Conservation (phyloP, 2,329 filamentous ascomycete genomes). For the Exophiala sideris region DNA sequence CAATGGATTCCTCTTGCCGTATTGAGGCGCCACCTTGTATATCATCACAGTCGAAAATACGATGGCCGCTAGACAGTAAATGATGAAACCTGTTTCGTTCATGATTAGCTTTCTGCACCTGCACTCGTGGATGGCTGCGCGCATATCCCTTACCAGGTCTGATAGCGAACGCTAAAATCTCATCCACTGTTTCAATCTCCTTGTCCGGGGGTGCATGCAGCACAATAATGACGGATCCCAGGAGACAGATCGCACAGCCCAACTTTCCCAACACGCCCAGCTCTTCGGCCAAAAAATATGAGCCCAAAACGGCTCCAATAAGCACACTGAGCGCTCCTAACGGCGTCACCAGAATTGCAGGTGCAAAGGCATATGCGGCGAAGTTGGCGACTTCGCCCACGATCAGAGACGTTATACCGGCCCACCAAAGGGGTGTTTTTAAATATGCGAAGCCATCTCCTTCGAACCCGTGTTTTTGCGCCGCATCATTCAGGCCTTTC, state of each 20-base stretch:
- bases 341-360: constrained; percentile 96
- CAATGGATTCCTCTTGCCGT: constrained; percentile 93
- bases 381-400: constrained; percentile 96
- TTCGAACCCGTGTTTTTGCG: constrained; percentile 89
- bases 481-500: constrained; percentile 91
- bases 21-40: constrained; percentile 81
- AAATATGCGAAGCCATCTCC: constrained; percentile 94
- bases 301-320: constrained; percentile 89
- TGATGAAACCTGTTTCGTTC: constrained; percentile 67
- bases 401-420: constrained; percentile 84
- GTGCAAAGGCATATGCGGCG: constrained; percentile 95
- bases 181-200: constrained; percentile 84
- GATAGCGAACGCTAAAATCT: constrained; percentile 86
- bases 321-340: constrained; percentile 90
- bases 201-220: constrained; percentile 93
- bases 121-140: neutral
- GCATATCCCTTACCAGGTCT: constrained; percentile 67
- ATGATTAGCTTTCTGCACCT: constrained; percentile 12
- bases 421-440: constrained; percentile 96
- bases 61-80: constrained; percentile 77
- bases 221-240: constrained; percentile 95
- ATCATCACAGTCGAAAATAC: constrained; percentile 92
- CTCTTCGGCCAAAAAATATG: constrained; percentile 89
- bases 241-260: constrained; percentile 91
- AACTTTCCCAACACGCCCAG: constrained; percentile 88